phyloP scores from a whole-genome alignment of 805 yeast species.

The Candida vaughaniae region DNA sequence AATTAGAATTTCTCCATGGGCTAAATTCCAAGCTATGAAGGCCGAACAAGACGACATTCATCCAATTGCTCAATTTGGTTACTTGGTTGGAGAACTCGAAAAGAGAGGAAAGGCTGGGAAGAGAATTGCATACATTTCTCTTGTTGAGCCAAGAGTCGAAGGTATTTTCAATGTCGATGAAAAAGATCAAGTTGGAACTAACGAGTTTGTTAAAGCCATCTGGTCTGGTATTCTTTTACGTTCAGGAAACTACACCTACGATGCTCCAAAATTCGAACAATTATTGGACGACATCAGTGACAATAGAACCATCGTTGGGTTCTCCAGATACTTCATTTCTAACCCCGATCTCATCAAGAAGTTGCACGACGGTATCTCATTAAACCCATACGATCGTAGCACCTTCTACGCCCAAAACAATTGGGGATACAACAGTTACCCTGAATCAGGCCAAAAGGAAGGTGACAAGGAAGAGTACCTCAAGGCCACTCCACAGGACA shows the following conservation, averaged over 20 bases:
- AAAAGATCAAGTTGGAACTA: slow-evolving; percentile 17
- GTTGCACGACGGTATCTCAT: slow-evolving; percentile 31
- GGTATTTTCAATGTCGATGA: slow-evolving; percentile 17
- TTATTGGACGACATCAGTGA: slow-evolving; percentile 16
- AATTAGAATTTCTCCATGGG: slow-evolving; percentile 23
- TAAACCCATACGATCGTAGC: slow-evolving; percentile 38
- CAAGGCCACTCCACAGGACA: no score
- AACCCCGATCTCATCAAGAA: slow-evolving; percentile 46
- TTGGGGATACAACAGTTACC: slow-evolving; percentile 27
- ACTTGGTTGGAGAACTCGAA: slow-evolving; percentile 13
- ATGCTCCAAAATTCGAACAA: slow-evolving; percentile 20
- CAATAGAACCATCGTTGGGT: slow-evolving; percentile 43
- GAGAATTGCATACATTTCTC: slow-evolving; percentile 11
- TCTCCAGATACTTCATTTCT: slow-evolving; percentile 38
- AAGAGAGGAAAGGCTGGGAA: slow-evolving; percentile 9
- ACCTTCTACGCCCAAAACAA: slow-evolving; percentile 34
- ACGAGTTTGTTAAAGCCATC: slow-evolving; percentile 22
- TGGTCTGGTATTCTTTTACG: slow-evolving; percentile 26
- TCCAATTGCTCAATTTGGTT: slow-evolving; percentile 13
- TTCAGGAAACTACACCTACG: slow-evolving; percentile 21
- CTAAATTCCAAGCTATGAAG: slow-evolving; percentile 8
- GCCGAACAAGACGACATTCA: slow-evolving; percentile 11
- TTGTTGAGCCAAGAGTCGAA: slow-evolving; percentile 32
- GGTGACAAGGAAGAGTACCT: background rate
- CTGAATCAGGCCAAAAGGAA: slow-evolving; percentile 7